phyloP scores from a whole-genome alignment of 805 yeast genomes.

The Yamadazyma scolyti region DNA sequence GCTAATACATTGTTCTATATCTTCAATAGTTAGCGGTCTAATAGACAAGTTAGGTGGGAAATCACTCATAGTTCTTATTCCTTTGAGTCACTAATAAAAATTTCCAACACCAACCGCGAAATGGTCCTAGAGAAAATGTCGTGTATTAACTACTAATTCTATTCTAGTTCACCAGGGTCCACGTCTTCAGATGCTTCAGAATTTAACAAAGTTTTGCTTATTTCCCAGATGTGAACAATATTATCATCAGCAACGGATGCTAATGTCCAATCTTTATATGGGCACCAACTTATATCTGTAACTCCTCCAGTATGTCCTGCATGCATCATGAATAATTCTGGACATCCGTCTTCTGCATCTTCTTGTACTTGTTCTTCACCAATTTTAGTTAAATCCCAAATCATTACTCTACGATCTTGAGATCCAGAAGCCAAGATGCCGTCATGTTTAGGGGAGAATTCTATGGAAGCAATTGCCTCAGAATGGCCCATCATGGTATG shows the following conservation, averaged over 20 bases:
- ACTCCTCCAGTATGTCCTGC: constrained; percentile 85
- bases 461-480: constrained; percentile 64
- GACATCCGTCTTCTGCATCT: constrained; percentile 88
- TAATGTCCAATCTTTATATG: constrained; percentile 70
- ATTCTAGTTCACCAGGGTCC: constrained; percentile 13
- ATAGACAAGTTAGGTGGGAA: constrained; percentile 49
- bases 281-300: constrained; percentile 69
- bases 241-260: constrained; percentile 64
- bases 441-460: constrained; percentile 75
- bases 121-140: not conserved
- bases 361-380: constrained; percentile 86
- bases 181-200: constrained; percentile 9
- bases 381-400: constrained; percentile 77
- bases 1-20: constrained; percentile 54
- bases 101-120: not conserved
- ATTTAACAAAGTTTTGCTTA: constrained; percentile 27
- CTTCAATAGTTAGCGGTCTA: constrained; percentile 78
- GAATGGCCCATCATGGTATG: constrained; percentile 83
- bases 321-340: constrained; percentile 87
- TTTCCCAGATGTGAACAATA: constrained; percentile 58
- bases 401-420: constrained; percentile 68
- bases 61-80: constrained; percentile 34
- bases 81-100: not conserved
- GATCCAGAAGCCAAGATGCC: constrained; percentile 77
- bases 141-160: not conserved